Evolutionary conservation across 2,329 filamentous ascomycete species (phyloP).

Genomic region (Penicillium sumatraense): DNA sequence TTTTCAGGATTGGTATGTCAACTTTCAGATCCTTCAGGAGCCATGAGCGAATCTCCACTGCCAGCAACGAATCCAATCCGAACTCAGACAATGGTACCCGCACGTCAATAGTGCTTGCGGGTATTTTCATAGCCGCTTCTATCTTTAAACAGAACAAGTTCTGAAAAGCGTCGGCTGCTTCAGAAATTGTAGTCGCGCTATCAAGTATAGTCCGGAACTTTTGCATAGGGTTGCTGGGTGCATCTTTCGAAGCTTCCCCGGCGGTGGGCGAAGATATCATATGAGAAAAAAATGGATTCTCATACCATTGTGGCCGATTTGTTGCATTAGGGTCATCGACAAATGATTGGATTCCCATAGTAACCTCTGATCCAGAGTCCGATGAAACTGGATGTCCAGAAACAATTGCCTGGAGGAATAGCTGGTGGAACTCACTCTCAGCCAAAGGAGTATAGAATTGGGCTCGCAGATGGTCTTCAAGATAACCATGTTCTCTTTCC

Average conservation of each 20-base stretch:
- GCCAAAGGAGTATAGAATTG: not conserved
- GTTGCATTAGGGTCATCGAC: not conserved
- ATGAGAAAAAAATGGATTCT: not conserved
- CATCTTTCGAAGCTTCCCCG: not conserved
- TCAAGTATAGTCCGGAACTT: not conserved
- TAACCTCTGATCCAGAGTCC: not conserved
- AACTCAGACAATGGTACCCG: conserved; percentile 30
- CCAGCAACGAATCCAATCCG: conserved; percentile 45
- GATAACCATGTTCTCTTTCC: not conserved
- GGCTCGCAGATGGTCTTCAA: not conserved
- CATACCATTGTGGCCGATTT: not conserved
- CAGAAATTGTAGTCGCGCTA: not conserved
- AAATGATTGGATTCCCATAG: not conserved
- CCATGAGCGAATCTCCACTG: conserved; percentile 52
- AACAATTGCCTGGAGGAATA: not conserved
- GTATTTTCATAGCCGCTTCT: not conserved
- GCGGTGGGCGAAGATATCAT: not conserved
- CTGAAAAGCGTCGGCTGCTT: not conserved
- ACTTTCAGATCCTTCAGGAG: conserved; percentile 52
- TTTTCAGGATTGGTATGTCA: conserved; percentile 54
- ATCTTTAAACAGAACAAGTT: not conserved
- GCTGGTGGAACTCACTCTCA: not conserved
- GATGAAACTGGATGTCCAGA: not conserved
- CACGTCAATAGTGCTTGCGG: not conserved
- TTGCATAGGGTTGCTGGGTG: not conserved